These are phyloP conservation scores for Serendipita sp. DNA, from an alignment of 768 basidiomycete species.

Conservation along the genomic window DNA sequence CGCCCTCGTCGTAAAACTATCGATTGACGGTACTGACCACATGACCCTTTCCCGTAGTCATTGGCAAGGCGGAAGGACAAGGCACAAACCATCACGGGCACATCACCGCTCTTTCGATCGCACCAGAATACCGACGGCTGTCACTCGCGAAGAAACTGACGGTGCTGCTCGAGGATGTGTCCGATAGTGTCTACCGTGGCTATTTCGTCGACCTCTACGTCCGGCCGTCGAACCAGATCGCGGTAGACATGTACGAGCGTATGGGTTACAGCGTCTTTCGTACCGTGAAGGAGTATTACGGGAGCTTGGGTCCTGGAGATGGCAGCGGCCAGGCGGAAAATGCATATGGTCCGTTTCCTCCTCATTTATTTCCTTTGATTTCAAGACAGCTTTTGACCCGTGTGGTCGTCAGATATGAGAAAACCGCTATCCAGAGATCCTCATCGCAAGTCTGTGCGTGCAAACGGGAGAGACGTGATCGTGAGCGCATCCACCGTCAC, in stretches of 20 bases:
- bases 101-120: conserved; percentile 87
- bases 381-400: conserved; percentile 14
- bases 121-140: conserved; percentile 81
- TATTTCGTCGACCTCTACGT: conserved; percentile 96
- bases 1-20: conserved; percentile 4
- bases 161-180: conserved; percentile 68
- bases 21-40: neutral
- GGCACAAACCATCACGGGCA: conserved; percentile 78
- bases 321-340: conserved; percentile 75
- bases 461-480: conserved; percentile 23
- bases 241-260: conserved; percentile 82
- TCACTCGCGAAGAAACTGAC: conserved; percentile 79
- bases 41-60: conserved; percentile 32
- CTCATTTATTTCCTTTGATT: neutral
- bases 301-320: conserved; percentile 47
- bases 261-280: conserved; percentile 89
- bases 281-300: conserved; percentile 81
- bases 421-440: conserved; percentile 26
- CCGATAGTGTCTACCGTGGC: conserved; percentile 62
- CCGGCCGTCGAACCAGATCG: conserved; percentile 67
- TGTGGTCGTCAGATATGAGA: conserved; percentile 25
- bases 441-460: conserved; percentile 19
- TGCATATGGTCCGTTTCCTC: conserved; percentile 56
- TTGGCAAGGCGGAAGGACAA: conserved; percentile 82
- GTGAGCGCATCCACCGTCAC: conserved; percentile 24